A percentile compares a stretch with the other conserved stretches of the same genome.
phyloP scores from a whole-genome alignment of 1,284 basidiomycete species.

The Irpex rosettiformis region DNA sequence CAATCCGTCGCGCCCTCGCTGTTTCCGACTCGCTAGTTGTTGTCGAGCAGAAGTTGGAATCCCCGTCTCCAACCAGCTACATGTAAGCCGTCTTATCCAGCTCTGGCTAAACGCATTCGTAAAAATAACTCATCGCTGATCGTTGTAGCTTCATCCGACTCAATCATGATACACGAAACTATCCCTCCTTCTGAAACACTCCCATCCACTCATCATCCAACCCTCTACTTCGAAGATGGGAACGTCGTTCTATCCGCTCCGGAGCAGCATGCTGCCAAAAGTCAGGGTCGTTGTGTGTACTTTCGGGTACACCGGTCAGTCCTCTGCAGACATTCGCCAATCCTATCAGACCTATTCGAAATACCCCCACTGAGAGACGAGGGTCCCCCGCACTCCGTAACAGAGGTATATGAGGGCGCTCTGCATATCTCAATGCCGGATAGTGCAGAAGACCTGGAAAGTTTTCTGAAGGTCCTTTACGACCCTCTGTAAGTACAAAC shows the following conservation, averaged over 20 bases:
- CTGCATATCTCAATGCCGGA: conserved; percentile 30
- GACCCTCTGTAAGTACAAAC: conserved; percentile 33
- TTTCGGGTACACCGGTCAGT: conserved; percentile 30
- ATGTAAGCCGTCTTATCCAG: neutral
- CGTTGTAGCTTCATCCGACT: neutral
- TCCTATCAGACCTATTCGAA: conserved; percentile 29
- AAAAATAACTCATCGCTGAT: neutral
- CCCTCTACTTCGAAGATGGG: conserved; percentile 30
- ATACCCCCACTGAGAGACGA: conserved; percentile 23
- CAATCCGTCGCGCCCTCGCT: neutral
- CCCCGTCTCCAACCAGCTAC: neutral
- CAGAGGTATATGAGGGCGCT: conserved; percentile 29
- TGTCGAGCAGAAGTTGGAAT: neutral
- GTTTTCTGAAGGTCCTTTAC: conserved; percentile 29
- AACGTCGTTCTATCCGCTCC: conserved; percentile 29
- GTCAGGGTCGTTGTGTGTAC: conserved; percentile 17
- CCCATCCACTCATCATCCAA: conserved; percentile 20
- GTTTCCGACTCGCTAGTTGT: neutral
- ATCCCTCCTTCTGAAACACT: neutral
- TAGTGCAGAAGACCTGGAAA: conserved; percentile 26
- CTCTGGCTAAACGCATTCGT: neutral
- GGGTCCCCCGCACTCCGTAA: conserved; percentile 15
- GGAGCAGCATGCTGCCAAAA: conserved; percentile 13
- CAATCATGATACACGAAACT: neutral
- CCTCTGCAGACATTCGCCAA: conserved; percentile 25